Conservation (phyloP, 768 basidiomycete genomes). For the Rhodosporidiobolus odoratus region DNA sequence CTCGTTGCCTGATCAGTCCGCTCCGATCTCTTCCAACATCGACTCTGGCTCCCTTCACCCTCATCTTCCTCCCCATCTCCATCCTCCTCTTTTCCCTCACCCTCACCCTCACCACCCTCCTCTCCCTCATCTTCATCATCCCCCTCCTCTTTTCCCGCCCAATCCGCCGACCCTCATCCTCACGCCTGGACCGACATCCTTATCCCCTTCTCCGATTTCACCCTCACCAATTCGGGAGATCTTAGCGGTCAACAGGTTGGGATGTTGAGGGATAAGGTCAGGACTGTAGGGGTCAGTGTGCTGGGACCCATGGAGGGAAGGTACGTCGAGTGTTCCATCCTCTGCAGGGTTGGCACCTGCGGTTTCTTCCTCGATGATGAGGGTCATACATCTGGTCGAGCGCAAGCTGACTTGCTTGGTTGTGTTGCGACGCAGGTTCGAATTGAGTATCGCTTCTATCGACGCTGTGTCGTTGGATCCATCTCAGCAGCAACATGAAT, state of each 20-base stretch:
- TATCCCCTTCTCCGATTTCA: slow-evolving; percentile 64
- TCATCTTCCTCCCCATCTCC: no score
- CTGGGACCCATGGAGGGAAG: slow-evolving; percentile 51
- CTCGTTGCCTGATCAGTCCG: no score
- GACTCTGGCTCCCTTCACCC: slow-evolving; percentile 78
- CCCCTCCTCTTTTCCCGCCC: slow-evolving; percentile 47
- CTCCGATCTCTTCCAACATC: slow-evolving; percentile 90
- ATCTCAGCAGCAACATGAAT: no score
- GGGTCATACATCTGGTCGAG: no score
- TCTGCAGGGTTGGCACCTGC: background rate
- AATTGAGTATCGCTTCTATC: slow-evolving; percentile 32
- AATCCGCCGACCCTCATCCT: slow-evolving; percentile 10
- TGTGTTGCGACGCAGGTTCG: slow-evolving; percentile 13
- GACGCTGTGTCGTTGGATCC: slow-evolving; percentile 27
- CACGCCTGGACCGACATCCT: slow-evolving; percentile 72
- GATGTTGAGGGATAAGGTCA: slow-evolving; percentile 69
- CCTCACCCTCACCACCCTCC: no score
- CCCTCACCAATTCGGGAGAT: slow-evolving; percentile 51
- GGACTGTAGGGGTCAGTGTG: slow-evolving; percentile 78
- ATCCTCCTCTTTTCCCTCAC: no score
- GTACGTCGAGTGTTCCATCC: background rate
- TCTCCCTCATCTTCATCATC: no score
- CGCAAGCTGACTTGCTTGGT: no score
- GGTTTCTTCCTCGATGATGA: no score
- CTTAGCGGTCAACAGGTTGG: slow-evolving; percentile 59